Evolutionary conservation across 139 green algal species (phyloP).

Genomic region (Chlorella sp.): DNA sequence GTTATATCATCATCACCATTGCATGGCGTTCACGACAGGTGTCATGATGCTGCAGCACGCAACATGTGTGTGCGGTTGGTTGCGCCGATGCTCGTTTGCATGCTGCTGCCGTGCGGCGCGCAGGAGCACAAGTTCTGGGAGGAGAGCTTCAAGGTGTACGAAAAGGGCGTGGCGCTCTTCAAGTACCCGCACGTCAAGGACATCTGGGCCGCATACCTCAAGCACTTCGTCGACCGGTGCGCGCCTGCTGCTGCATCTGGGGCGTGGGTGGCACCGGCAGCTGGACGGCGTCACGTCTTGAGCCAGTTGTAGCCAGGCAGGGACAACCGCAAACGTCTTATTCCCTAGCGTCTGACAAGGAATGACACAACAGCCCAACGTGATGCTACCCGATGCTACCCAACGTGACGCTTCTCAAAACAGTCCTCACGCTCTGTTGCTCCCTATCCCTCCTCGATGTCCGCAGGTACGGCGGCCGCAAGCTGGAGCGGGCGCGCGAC

Average conservation of each 20-base stretch:
- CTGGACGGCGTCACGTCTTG: background rate
- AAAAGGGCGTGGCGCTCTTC: constrained; percentile 88
- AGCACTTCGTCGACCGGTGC: constrained; percentile 71
- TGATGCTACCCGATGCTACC: too few species aligned
- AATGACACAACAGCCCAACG: too few species aligned
- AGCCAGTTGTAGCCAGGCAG: too few species aligned
- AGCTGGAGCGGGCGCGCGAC: constrained; percentile 92
- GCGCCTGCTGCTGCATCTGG: background rate
- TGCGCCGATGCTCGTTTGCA: background rate
- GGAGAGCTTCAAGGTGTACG: constrained; percentile 92
- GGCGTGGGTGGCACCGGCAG: background rate
- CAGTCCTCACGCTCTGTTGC: background rate
- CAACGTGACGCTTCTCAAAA: too few species aligned
- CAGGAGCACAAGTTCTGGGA: constrained; percentile 92
- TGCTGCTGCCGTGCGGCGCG: too few species aligned
- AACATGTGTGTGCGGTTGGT: background rate
- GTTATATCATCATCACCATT: too few species aligned
- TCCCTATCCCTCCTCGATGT: background rate
- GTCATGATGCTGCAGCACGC: too few species aligned
- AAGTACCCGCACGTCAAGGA: constrained; percentile 92
- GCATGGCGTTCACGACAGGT: too few species aligned
- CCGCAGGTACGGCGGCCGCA: constrained; percentile 78
- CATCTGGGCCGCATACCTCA: constrained; percentile 94
- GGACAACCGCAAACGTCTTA: too few species aligned
- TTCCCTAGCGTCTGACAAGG: too few species aligned